Conservation (phyloP, 106 monocot species). For the Hemerocallis citrina region DNA sequence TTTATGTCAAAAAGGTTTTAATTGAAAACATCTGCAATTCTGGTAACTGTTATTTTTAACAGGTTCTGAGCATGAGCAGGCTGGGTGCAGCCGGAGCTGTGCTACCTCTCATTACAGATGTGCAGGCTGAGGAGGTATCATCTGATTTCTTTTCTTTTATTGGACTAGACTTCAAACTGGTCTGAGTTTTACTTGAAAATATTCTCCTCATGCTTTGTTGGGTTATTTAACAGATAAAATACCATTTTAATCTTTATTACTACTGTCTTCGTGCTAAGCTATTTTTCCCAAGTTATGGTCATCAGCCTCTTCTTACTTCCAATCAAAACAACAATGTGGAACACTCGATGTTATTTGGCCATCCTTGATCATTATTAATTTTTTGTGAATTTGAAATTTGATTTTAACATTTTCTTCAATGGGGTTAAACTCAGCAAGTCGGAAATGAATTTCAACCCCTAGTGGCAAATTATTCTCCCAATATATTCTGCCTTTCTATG, state of each 20-base stretch:
- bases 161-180: neutral
- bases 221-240: neutral
- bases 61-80: constrained; percentile 92
- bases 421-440: too few species aligned
- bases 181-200: neutral
- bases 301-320: too few species aligned
- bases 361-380: too few species aligned
- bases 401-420: too few species aligned
- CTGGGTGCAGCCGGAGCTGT: constrained; percentile 62
- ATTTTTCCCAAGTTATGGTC: too few species aligned
- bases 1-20: neutral
- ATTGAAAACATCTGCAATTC: too few species aligned
- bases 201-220: neutral
- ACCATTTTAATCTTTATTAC: neutral
- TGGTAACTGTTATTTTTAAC: constrained; percentile 6
- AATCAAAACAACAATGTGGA: too few species aligned
- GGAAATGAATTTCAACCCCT: too few species aligned
- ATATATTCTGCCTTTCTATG: too few species aligned
- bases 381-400: too few species aligned
- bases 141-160: neutral
- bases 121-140: constrained; percentile 66
- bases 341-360: too few species aligned
- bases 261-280: neutral
- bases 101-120: constrained; percentile 49
- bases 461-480: too few species aligned